phyloP scores from a whole-genome alignment of 2,329 filamentous ascomycete genomes.

The Herpotrichia juniperi region DNA sequence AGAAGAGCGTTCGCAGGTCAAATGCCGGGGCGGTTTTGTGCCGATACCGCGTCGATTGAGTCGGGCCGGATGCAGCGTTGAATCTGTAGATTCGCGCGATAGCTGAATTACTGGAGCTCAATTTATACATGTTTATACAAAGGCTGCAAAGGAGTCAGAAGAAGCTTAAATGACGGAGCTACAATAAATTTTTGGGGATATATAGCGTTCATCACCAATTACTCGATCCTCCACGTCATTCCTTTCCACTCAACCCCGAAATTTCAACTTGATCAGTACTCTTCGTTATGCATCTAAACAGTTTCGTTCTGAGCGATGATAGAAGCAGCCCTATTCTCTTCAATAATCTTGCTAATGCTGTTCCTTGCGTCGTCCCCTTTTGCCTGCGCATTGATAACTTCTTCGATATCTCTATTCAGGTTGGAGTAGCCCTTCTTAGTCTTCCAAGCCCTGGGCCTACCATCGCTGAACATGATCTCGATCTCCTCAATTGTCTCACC shows the following conservation, averaged over 20 bases:
- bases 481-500: conserved; percentile 47
- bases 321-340: conserved; percentile 19
- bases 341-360: conserved; percentile 25
- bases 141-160: too few relatives aligned
- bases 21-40: not conserved
- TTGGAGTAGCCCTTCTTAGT: conserved; percentile 43
- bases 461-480: conserved; percentile 39
- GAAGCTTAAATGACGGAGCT: too few relatives aligned
- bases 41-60: not conserved
- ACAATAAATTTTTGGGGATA: too few relatives aligned
- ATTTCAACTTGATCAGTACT: not conserved
- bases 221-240: too few relatives aligned
- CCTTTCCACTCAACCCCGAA: not conserved
- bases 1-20: not conserved
- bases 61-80: conserved; percentile 3
- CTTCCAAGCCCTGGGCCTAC: conserved; percentile 43
- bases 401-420: conserved; percentile 35
- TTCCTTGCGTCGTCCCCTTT: conserved; percentile 29
- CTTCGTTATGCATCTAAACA: conserved; percentile 5
- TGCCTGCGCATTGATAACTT: conserved; percentile 26
- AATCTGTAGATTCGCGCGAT: not conserved
- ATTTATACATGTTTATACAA: too few relatives aligned
- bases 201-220: too few relatives aligned
- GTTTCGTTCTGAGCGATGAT: conserved; percentile 8
- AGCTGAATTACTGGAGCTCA: too few relatives aligned